Evolutionary conservation across 495 filamentous ascomycete species (phyloP).

Genomic region (Acidiella bohemica): DNA sequence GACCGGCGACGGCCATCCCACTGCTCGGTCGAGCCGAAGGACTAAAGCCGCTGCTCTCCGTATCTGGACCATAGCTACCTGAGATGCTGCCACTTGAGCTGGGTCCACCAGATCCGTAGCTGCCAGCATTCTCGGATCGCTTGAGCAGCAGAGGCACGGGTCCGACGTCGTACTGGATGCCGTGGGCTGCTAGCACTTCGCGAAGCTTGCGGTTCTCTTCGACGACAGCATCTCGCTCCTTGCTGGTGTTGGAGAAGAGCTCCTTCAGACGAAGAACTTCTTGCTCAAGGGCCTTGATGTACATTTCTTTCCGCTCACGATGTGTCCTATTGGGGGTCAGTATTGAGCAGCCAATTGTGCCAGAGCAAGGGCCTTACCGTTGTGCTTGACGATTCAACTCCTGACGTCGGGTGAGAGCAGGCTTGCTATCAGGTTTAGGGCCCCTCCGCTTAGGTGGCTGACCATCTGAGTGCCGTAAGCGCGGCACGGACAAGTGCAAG

Average conservation of each 20-base stretch:
- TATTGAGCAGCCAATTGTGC: not conserved
- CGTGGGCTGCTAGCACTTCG: constrained; percentile 57
- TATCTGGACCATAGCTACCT: constrained; percentile 38
- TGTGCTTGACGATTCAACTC: constrained; percentile 94
- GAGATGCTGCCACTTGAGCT: constrained; percentile 39
- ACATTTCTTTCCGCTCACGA: constrained; percentile 90
- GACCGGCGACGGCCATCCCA: too few relatives aligned
- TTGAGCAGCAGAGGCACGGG: constrained; percentile 15
- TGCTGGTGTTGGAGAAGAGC: constrained; percentile 44
- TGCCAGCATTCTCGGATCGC: constrained; percentile 20
- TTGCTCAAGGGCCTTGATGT: constrained; percentile 85
- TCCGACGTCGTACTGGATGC: constrained; percentile 42
- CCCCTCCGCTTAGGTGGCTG: constrained; percentile 78
- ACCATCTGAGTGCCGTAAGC: constrained; percentile 44
- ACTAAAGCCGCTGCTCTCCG: constrained; percentile 30
- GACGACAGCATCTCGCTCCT: constrained; percentile 49
- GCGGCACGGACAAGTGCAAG: not conserved
- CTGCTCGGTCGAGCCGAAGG: too few relatives aligned
- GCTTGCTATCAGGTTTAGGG: constrained; percentile 93
- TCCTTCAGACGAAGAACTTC: constrained; percentile 65
- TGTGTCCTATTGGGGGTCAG: constrained; percentile 50
- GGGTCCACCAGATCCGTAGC: constrained; percentile 26
- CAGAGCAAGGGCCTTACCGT: constrained; percentile 42
- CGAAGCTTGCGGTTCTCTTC: constrained; percentile 71
- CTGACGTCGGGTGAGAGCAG: constrained; percentile 81